These are phyloP conservation scores for Pseudogymnoascus sp. DNA, from an alignment of 2,329 filamentous ascomycete species.

Conservation along the genomic window DNA sequence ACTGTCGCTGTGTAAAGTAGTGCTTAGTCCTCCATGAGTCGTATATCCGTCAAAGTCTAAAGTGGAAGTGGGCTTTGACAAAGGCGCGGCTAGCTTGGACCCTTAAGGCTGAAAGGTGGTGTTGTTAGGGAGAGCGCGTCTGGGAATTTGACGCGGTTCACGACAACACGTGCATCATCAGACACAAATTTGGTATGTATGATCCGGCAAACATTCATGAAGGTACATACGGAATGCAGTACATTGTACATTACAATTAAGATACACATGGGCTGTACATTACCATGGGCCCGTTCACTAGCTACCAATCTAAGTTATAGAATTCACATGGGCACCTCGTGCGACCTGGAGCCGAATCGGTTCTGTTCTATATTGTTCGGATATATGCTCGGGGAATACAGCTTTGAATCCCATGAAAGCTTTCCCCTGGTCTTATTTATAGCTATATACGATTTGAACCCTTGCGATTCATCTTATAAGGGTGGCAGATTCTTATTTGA, in stretches of 20 bases:
- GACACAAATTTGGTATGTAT: neutral
- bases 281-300: neutral
- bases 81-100: neutral
- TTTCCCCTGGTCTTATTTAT: neutral
- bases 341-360: neutral
- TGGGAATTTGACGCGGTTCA: constrained; percentile 8
- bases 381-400: neutral
- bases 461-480: neutral
- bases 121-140: constrained; percentile 1
- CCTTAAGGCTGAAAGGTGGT: constrained; percentile 2
- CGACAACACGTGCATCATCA: neutral
- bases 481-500: neutral
- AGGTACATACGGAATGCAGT: neutral
- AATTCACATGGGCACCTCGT: neutral
- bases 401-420: neutral
- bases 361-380: neutral
- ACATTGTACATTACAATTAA: neutral
- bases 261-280: neutral
- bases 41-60: neutral
- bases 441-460: neutral
- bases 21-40: neutral
- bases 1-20: neutral
- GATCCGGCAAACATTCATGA: neutral
- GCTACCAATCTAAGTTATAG: neutral
- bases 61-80: constrained; percentile 4